A percentile compares a stretch with the other conserved stretches of the same genome.
Evolutionary conservation across 352 stramenopile genomes (phyloP).

Genomic region (Globisporangium nagaii): DNA sequence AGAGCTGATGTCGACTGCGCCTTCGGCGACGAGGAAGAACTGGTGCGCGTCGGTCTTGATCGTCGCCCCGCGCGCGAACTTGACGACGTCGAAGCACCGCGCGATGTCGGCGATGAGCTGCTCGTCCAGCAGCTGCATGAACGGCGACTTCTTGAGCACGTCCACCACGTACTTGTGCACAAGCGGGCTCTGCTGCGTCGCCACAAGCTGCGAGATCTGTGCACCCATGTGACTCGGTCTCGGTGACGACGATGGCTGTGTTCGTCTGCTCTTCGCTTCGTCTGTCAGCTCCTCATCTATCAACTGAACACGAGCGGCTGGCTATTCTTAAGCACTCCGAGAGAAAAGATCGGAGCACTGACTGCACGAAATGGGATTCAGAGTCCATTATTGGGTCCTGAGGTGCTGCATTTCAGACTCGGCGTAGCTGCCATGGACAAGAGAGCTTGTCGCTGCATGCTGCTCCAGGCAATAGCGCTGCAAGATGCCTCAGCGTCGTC

Average conservation of each 20-base stretch:
- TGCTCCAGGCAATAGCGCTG: too few species aligned
- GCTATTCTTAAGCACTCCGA: too few species aligned
- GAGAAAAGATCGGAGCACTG: too few species aligned
- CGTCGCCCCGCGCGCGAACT: constrained; percentile 31
- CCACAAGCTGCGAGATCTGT: constrained; percentile 6
- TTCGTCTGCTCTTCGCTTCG: too few species aligned
- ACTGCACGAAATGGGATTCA: too few species aligned
- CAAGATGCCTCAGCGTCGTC: too few species aligned
- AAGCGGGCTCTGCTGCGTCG: constrained; percentile 4
- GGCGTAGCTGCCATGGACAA: too few species aligned
- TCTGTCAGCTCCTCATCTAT: too few species aligned
- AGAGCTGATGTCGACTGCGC: constrained; percentile 50
- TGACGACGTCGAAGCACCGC: constrained; percentile 47
- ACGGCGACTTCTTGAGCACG: constrained; percentile 48
- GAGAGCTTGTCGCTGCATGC: too few species aligned
- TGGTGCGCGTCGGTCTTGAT: constrained; percentile 50
- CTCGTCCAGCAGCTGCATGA: constrained; percentile 64
- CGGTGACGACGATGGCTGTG: background rate
- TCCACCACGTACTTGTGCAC: constrained; percentile 24
- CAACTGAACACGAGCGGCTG: too few species aligned
- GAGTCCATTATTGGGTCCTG: too few species aligned
- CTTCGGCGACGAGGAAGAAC: constrained; percentile 54
- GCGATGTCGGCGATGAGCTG: constrained; percentile 43
- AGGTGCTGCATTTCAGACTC: too few species aligned
- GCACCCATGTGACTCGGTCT: constrained; percentile 8